Base-by-base conservation (phyloP, 805 yeast species). In the Wickerhamomyces rabaulensis region DNA sequence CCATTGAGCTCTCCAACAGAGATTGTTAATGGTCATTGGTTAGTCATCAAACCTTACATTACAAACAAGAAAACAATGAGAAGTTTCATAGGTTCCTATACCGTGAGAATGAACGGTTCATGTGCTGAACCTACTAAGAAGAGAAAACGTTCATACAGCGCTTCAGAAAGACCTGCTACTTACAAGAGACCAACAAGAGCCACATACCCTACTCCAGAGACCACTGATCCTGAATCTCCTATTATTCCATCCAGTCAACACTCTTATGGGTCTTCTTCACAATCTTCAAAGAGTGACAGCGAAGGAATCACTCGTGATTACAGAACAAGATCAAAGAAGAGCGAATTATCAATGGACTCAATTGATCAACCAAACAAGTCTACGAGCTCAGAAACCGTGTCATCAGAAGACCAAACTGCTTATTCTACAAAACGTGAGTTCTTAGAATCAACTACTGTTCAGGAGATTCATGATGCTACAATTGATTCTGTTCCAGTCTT, bases 381-480 rank as follows among this genome's bases (percentile, higher is more conserved):
- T 8, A 3, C 39, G 22, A 19, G n/a, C 23, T 19, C 31, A n/a
- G 39, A n/a, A 20, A 5, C 37, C 4, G 21, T 5, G 13, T 8
- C 21, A 9, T 17, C 21, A 16, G 37, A 33, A 16, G 9, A 16
- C 10, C 7, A 16, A 35, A 21, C 6, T 4, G 8, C 39, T 19
- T 20, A 36, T 20, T 2, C 4, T 9, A 29, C 43, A 3, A 44
- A 29, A 33, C 13, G 4, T 2, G 46, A 42, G 9, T 56, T 57
- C 25, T 44, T 58, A 26, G 27, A 44, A 8, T 19, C 41, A 2
- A 36, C 47, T 15, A 47, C 49, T 9, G 61, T 53, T n/a, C 56
- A 54, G 20, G 37, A 50, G 15, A 52, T 59, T 31, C 62, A 57
- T 43, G 55, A 53, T 13, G n/a, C 49, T 21, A 25, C 39, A 2